Evolutionary conservation across 1,284 basidiomycete genomes (phyloP), one percentile per base, ranked within the genome.

Genomic region (Rhodotorula sp.): DNA sequence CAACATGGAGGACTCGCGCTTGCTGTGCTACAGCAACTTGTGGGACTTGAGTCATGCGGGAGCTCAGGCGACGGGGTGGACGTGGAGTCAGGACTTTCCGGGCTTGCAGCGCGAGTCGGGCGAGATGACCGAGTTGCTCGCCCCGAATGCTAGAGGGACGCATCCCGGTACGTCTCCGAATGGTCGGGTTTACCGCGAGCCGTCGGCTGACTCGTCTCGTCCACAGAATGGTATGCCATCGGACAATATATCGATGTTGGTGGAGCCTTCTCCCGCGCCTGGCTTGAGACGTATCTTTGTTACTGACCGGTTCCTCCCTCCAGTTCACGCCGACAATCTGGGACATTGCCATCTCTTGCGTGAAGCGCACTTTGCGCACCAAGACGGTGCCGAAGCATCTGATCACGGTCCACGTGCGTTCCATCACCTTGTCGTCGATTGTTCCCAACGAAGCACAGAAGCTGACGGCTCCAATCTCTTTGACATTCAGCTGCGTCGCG

Each of bases 361-460:
- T 69, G 19, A 31, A 38, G 18, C 31, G 49, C 2, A 71, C 67
- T 3, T 45, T 74, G 48, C 26, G 55, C 28, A 55, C 55, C 34
- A 26, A 49, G 21, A 21, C 26, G 6, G 56, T 73, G 23, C 73
- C 67, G 16, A 62, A 66, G 49, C 60, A 88, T 85, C 89, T 85
- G 78, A 87, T 90, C 74, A 83, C 84, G 14, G 83, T 89, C 59
- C 88, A 90, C 77, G 82, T 86, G 28, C 86, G 89, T 19, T 87
- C 85, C 65, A 85, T 84, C 5, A 89, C 90, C 77, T 90, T 91
- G 0, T 14, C 47, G n/a, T n/a, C 38, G 3, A 16, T 56, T 7
- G 26, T 55, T 55, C 15, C 3, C 26, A 43, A 43, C 38, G 10
- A 43, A 43, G 38, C 38, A 12, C 38, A 14, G 10, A 10, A 43